Evolutionary conservation across 1,139 yeast species (phyloP), one percentile per base, ranked within the genome.

Genomic region (Magnusiomyces ingens): DNA sequence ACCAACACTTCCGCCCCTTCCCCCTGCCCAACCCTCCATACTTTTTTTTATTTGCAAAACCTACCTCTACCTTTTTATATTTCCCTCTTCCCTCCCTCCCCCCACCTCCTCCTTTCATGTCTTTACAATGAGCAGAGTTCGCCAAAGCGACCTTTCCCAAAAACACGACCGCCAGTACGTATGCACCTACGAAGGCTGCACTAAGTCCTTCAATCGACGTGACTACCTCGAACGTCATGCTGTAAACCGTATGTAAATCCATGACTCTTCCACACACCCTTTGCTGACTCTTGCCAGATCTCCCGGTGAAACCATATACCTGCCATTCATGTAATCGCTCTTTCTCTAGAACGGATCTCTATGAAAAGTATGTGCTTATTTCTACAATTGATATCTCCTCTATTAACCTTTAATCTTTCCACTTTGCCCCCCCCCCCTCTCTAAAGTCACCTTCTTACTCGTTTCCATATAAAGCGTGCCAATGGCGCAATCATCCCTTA

Each of bases 161-260:
- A 52, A 45, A 19, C 51, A 45, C 38, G 55, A 52, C 22, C 51
- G 50, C 12, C 54, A 44, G 51, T 67, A 62, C 57, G 54, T 55
- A 19, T 67, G 70, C 54, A 52, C 59, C 8, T 63, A 57, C 52
- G 67, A 65, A 4, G 72, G 72, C 18, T 69, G 73, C 58, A 61
- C 62, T 38, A 70, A 70, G 58, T 58, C 64, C 42, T 70, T 70
- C 57, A 68, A 69, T 55, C 63, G 73, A 32, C 60, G 69, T 12
- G 73, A 70, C 57, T 70, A 70, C 55, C 62, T 70, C 29, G 67
- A 66, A 19, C 62, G 73, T 17, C 73, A 70, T 55, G 61, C 71
- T 15, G 68, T 68, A 3, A 70, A 70, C 56, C 72, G 64, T 62
- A 49, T 43, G 65, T 58, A 2, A 37, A n/a, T n/a, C 13, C 13